phyloP scores from a whole-genome alignment of 345 rosid genomes.

The Firmiana major region DNA sequence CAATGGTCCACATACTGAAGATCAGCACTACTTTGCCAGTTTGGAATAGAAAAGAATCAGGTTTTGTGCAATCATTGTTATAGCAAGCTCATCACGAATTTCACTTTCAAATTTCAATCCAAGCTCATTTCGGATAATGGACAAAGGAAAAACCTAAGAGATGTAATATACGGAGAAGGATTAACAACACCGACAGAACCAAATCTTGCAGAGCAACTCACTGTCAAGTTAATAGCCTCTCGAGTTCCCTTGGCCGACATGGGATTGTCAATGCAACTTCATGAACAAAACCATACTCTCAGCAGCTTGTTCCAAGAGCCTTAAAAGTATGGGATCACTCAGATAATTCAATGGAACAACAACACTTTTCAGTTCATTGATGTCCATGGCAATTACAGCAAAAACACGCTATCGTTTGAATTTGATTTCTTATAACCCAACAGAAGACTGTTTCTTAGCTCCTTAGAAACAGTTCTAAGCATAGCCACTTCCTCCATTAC shows the following conservation, averaged over 20 bases:
- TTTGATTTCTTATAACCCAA: constrained; percentile 16
- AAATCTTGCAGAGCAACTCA: neutral
- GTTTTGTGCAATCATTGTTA: too few relatives aligned
- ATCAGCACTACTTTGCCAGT: too few relatives aligned
- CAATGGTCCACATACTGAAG: neutral
- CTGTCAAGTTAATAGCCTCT: constrained; percentile 30
- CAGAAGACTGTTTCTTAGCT: constrained; percentile 28
- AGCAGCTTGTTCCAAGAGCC: constrained; percentile 44
- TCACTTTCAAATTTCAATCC: neutral
- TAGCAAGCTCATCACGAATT: neutral
- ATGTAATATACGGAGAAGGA: too few relatives aligned
- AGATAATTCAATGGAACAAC: constrained; percentile 50
- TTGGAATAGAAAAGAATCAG: too few relatives aligned
- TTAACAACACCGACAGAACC: too few relatives aligned
- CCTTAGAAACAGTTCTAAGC: constrained; percentile 38
- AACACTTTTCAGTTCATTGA: constrained; percentile 43
- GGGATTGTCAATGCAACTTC: too few relatives aligned
- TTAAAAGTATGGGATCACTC: constrained; percentile 40
- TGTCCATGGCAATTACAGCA: constrained; percentile 51
- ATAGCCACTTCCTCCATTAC: neutral
- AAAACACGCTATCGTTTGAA: constrained; percentile 38
- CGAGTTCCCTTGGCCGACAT: constrained; percentile 38
- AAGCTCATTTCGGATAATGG: neutral
- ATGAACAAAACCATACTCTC: constrained; percentile 47
- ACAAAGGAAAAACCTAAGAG: too few relatives aligned